Evolutionary conservation across 2,329 filamentous ascomycete genomes (phyloP), one percentile per base, ranked within the genome.

Genomic region (Calonectria naviculata): DNA sequence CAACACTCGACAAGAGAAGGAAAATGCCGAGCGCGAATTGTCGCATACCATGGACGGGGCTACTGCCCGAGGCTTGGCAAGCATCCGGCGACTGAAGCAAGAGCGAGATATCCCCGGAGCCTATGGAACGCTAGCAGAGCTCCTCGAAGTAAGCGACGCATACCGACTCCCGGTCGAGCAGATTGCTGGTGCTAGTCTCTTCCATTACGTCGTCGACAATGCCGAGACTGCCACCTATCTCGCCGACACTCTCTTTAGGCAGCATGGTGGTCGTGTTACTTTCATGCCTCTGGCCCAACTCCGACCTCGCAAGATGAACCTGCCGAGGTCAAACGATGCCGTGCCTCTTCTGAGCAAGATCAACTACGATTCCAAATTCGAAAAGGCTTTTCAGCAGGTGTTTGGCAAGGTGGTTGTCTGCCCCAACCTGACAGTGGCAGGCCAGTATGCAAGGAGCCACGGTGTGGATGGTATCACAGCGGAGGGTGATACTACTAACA

Each of bases 371-470:
- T 80, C 88, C 2, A 87, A 86, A 72, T 98, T 93, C 76, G 94
- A 97, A 70, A 93, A 91, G 77, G 97, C 97, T 0, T 97, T 99
- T 81, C 92, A 94, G 80, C 95, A 98, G 80, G 95, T 99, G 0
- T 99, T 99, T 83, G 97, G 95, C 56, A 97, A 95, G 83, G 97
- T 95, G 0, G 95, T 99, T 64, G 93, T 99, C 67, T 98, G 97
- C 76, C 95, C 96, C 3, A 97, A 95, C 76, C 86, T 99, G 73
- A 91, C 94, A 60, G 91, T 98, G 70, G 97, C 95, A 58, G 91
- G 93, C 15, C 95, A 98, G 80, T 98, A 98, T 81, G 94, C 97
- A 26, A 91, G 96, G 78, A 97, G 94, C 78, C 96, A 98, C 78
- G 94, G 94, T 21, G 92, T 98, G 28, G 95, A 95, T 78, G 95